A percentile compares a stretch with the other conserved stretches of the same genome.
These are phyloP conservation scores for Ophiostoma piceae DNA, from an alignment of 2,329 filamentous ascomycete species.

Conservation along the genomic window DNA sequence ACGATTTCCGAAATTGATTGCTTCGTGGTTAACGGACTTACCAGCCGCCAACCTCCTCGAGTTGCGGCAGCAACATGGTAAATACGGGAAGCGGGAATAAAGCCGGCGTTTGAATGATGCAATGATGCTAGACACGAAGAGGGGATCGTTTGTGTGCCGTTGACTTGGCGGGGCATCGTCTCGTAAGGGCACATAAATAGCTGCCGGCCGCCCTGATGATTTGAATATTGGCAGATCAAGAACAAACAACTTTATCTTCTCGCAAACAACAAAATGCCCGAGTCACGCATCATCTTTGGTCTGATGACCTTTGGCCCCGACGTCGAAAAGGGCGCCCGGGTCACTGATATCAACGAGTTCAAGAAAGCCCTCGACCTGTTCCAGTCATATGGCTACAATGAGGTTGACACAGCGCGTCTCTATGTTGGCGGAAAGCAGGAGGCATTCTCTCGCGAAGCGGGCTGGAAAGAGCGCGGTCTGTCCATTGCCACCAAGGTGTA, in stretches of 20 bases:
- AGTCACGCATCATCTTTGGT: slow-evolving; percentile 60
- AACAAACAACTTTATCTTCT: not conserved
- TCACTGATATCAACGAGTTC: slow-evolving; percentile 63
- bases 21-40: slow-evolving; percentile 7
- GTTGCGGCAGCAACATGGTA: not conserved
- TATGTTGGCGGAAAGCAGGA: slow-evolving; percentile 73
- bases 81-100: slow-evolving; percentile 8
- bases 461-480: slow-evolving; percentile 74
- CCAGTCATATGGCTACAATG: slow-evolving; percentile 73
- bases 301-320: slow-evolving; percentile 79
- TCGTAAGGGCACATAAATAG: not conserved
- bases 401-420: slow-evolving; percentile 75
- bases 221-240: not conserved
- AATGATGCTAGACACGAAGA: not conserved
- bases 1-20: not conserved
- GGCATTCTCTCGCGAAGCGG: slow-evolving; percentile 66
- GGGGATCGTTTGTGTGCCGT: not conserved
- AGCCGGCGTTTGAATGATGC: not conserved
- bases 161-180: not conserved
- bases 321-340: slow-evolving; percentile 57
- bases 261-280: not conserved
- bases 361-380: slow-evolving; percentile 68
- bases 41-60: not conserved
- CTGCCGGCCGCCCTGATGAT: not conserved
- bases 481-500: slow-evolving; percentile 76